These are phyloP conservation scores for Pueraria montana DNA, from an alignment of 306 rosid genomes.

Conservation along the genomic window DNA sequence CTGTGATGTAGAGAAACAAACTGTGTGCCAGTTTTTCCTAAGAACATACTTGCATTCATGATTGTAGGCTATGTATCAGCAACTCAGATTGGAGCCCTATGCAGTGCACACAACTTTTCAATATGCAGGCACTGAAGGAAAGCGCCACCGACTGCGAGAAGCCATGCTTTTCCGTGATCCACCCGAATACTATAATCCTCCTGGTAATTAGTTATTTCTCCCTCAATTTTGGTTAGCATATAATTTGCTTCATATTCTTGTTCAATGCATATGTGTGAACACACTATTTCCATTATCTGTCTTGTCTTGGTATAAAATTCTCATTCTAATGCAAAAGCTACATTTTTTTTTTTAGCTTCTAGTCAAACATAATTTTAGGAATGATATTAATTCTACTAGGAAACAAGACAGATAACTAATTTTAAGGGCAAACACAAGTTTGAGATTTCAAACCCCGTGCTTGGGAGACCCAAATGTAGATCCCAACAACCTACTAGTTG, in stretches of 20 bases:
- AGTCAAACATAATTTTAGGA: not conserved
- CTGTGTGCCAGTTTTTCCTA: slow-evolving; percentile 14
- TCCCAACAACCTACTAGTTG: not conserved
- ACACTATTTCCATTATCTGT: slow-evolving; percentile 24
- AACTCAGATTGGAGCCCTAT: slow-evolving; percentile 88
- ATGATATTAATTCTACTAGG: not conserved
- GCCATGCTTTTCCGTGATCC: slow-evolving; percentile 91
- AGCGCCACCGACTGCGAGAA: slow-evolving; percentile 95
- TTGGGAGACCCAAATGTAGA: not conserved
- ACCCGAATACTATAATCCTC: slow-evolving; percentile 85
- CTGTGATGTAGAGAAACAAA: slow-evolving; percentile 23
- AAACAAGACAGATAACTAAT: not conserved
- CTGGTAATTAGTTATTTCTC: slow-evolving; percentile 66
- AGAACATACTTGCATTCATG: slow-evolving; percentile 45
- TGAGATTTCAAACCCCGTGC: not conserved
- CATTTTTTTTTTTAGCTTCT: not conserved
- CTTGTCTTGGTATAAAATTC: not conserved
- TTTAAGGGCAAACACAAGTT: not conserved
- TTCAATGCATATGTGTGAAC: slow-evolving; percentile 32
- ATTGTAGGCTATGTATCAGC: slow-evolving; percentile 88
- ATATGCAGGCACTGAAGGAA: slow-evolving; percentile 95
- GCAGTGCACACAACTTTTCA: slow-evolving; percentile 97
- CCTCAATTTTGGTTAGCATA: slow-evolving; percentile 39
- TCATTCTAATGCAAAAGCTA: not conserved
- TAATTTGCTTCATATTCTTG: slow-evolving; percentile 19